Percentiles rank a stretch among this genome's conserved stretches.
Evolutionary conservation across 2,329 filamentous ascomycete species (phyloP).

Genomic region (Apiospora marii): DNA sequence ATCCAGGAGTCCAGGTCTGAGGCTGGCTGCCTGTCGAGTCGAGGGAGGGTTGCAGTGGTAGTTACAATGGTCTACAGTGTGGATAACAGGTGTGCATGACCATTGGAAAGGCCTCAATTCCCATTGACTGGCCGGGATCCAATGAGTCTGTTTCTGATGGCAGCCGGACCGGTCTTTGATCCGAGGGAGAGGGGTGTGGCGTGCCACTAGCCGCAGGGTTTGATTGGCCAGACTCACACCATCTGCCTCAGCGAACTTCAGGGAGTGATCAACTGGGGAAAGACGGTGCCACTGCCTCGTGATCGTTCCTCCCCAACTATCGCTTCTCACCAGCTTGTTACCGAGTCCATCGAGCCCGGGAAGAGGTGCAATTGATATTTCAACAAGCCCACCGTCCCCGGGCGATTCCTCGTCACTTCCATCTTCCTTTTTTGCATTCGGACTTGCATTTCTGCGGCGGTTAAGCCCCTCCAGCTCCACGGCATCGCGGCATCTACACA

Average conservation of each 20-base stretch:
- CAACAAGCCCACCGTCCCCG: slow-evolving; percentile 2
- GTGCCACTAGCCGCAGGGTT: slow-evolving; percentile 19
- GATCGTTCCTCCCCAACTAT: slow-evolving; percentile 25
- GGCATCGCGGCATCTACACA: slow-evolving; percentile 17
- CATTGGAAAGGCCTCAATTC: neutral
- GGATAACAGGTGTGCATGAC: neutral
- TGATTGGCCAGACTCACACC: slow-evolving; percentile 22
- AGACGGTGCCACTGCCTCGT: slow-evolving; percentile 24
- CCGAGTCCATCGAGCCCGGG: slow-evolving; percentile 18
- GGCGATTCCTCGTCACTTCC: neutral
- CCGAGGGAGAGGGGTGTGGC: slow-evolving; percentile 22
- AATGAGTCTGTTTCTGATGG: slow-evolving; percentile 8
- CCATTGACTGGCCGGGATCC: slow-evolving; percentile 3
- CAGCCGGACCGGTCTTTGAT: slow-evolving; percentile 15
- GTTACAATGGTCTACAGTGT: neutral
- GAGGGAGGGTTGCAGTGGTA: slow-evolving; percentile 5
- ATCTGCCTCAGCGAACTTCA: slow-evolving; percentile 21
- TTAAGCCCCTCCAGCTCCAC: slow-evolving; percentile 12
- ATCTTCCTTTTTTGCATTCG: slow-evolving; percentile 13
- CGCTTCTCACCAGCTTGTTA: slow-evolving; percentile 22
- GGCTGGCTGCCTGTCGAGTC: neutral
- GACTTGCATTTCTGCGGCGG: neutral
- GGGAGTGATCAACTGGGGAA: slow-evolving; percentile 25
- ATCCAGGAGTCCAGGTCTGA: neutral
- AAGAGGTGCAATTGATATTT: slow-evolving; percentile 20